Evolutionary conservation across 495 filamentous ascomycete species (phyloP).

Genomic region (Penicillium silybi): DNA sequence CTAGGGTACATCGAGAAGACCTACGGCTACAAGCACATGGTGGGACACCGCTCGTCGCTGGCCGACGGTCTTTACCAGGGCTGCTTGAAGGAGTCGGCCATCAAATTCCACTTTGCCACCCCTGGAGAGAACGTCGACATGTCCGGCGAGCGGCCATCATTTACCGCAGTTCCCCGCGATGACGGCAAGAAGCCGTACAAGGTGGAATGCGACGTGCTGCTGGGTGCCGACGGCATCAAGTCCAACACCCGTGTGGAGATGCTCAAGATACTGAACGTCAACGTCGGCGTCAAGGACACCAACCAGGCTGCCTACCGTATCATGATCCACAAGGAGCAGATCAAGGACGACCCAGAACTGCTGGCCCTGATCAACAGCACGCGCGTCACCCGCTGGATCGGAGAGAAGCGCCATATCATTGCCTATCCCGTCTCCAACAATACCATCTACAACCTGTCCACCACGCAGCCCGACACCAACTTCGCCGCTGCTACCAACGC

Average conservation of each 20-base stretch:
- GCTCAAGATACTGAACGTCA: conserved; percentile 51
- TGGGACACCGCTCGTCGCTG: conserved; percentile 71
- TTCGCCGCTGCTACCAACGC: conserved; percentile 68
- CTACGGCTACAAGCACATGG: conserved; percentile 74
- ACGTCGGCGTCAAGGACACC: conserved; percentile 62
- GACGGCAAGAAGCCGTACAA: conserved; percentile 44
- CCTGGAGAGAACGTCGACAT: conserved; percentile 49
- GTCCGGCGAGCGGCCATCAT: conserved; percentile 51
- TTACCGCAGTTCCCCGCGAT: conserved; percentile 55
- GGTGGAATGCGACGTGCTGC: conserved; percentile 63
- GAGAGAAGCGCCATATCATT: conserved; percentile 74
- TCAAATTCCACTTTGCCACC: conserved; percentile 67
- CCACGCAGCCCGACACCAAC: conserved; percentile 68
- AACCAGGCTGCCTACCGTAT: conserved; percentile 82
- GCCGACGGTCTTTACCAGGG: conserved; percentile 63
- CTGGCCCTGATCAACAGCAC: conserved; percentile 62
- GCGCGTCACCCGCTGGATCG: conserved; percentile 74
- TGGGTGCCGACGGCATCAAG: conserved; percentile 74
- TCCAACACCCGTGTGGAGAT: conserved; percentile 57
- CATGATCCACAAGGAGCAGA: conserved; percentile 67
- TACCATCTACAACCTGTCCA: conserved; percentile 74
- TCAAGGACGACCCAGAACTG: conserved; percentile 64
- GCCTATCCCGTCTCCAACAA: conserved; percentile 75
- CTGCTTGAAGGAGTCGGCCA: conserved; percentile 58
- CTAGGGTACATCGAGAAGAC: conserved; percentile 61